Evolutionary conservation across 1,139 yeast genomes (phyloP).

Genomic region (Blastobotrys indianensis): DNA sequence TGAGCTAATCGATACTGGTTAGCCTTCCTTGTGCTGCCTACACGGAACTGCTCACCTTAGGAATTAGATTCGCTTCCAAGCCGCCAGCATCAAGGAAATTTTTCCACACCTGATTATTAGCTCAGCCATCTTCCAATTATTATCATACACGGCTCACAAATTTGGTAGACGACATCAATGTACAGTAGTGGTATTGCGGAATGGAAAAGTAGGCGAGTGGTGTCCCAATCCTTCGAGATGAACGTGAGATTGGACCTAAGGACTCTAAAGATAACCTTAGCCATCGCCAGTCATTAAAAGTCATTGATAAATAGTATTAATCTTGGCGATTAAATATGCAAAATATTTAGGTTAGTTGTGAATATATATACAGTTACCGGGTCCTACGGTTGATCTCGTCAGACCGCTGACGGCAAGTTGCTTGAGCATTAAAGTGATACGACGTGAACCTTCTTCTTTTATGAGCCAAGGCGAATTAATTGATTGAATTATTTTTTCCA

Average conservation of each 20-base stretch:
- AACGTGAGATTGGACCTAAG: no score
- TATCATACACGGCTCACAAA: background rate
- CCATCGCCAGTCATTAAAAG: no score
- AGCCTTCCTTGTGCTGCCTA: constrained; percentile 5
- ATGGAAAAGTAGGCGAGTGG: background rate
- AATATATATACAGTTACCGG: constrained; percentile 12
- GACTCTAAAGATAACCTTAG: no score
- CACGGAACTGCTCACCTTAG: constrained; percentile 22
- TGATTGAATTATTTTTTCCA: constrained; percentile 3
- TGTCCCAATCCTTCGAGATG: no score
- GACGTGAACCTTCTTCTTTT: background rate
- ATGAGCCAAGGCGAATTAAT: constrained; percentile 9
- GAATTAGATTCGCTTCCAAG: constrained; percentile 34
- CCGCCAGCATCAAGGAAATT: constrained; percentile 34
- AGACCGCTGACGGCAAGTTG: constrained; percentile 7
- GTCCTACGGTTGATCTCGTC: constrained; percentile 10
- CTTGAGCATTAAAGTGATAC: constrained; percentile 1
- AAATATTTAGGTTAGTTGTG: background rate
- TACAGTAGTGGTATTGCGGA: background rate
- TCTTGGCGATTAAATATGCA: background rate
- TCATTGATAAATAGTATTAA: background rate
- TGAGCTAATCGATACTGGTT: constrained; percentile 20
- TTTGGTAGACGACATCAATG: constrained; percentile 1
- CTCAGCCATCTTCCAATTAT: background rate
- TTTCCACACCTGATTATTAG: constrained; percentile 29